Conservation (phyloP, 257 asterid genomes). For the Nicotiana attenuata region DNA sequence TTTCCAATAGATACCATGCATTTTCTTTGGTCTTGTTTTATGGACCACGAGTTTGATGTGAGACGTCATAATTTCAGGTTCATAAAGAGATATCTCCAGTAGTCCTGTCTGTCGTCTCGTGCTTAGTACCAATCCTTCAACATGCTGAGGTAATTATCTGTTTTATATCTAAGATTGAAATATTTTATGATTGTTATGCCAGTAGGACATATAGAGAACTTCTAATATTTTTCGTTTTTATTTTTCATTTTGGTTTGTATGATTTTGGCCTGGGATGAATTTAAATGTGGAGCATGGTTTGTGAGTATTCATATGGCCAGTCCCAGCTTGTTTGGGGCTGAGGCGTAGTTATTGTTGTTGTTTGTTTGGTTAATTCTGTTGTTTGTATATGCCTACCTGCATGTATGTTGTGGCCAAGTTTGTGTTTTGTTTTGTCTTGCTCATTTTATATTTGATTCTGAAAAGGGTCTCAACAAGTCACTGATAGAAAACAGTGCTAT, state of each 20-base stretch:
- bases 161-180: neutral
- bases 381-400: neutral
- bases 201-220: too few relatives aligned
- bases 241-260: too few relatives aligned
- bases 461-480: conserved; percentile 77
- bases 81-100: conserved; percentile 81
- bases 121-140: conserved; percentile 82
- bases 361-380: neutral
- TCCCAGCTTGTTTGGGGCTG: too few relatives aligned
- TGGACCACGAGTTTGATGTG: neutral
- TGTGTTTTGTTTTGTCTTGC: conserved; percentile 4
- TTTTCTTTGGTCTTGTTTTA: conserved; percentile 2
- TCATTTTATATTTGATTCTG: conserved; percentile 27
- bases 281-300: too few relatives aligned
- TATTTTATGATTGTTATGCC: neutral
- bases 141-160: conserved; percentile 68
- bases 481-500: conserved; percentile 91
- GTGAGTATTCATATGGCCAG: too few relatives aligned
- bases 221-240: too few relatives aligned
- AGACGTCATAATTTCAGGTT: conserved; percentile 43
- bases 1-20: neutral
- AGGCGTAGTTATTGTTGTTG: too few relatives aligned
- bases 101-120: conserved; percentile 66
- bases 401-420: neutral
- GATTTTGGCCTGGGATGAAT: too few relatives aligned